phyloP scores from a whole-genome alignment of 225 moss, liverwort and hornwort species.

The Asterella californica region DNA sequence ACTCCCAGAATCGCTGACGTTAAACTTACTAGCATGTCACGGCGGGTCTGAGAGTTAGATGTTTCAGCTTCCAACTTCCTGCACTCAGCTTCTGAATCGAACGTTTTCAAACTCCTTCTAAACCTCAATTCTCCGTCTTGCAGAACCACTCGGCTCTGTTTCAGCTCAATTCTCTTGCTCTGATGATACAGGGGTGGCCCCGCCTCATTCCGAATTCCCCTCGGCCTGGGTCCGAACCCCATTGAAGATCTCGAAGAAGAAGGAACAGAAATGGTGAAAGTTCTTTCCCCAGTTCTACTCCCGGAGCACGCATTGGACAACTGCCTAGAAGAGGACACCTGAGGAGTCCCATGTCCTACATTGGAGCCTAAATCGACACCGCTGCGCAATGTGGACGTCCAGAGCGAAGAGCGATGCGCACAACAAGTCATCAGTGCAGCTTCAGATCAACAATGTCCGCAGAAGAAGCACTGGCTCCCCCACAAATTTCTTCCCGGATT shows the following conservation, averaged over 20 bases:
- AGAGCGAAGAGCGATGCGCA: not conserved
- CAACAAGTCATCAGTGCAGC: slow-evolving; percentile 34
- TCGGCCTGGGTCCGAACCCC: not conserved
- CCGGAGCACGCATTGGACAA: slow-evolving; percentile 11
- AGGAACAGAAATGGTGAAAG: not conserved
- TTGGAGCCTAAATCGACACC: not conserved
- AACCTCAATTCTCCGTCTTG: slow-evolving; percentile 32
- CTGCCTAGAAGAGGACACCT: not conserved
- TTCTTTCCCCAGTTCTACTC: not conserved
- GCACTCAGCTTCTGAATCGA: slow-evolving; percentile 11
- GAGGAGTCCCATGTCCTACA: not conserved
- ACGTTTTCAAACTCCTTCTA: slow-evolving; percentile 11
- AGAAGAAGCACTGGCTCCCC: not conserved
- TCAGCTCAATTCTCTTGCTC: slow-evolving; percentile 25
- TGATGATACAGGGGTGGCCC: slow-evolving; percentile 13
- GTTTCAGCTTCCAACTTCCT: not conserved
- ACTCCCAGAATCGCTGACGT: slow-evolving; percentile 25
- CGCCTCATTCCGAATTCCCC: slow-evolving; percentile 1
- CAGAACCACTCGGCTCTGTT: slow-evolving; percentile 13
- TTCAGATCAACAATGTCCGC: not conserved
- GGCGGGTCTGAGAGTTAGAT: slow-evolving; percentile 25
- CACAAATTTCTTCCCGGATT: not conserved
- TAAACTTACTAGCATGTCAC: slow-evolving; percentile 26
- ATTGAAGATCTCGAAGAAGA: not conserved
- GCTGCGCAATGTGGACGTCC: slow-evolving; percentile 16